Base-by-base conservation (phyloP, 2,329 filamentous ascomycete species). In the Annulohypoxylon truncatum region DNA sequence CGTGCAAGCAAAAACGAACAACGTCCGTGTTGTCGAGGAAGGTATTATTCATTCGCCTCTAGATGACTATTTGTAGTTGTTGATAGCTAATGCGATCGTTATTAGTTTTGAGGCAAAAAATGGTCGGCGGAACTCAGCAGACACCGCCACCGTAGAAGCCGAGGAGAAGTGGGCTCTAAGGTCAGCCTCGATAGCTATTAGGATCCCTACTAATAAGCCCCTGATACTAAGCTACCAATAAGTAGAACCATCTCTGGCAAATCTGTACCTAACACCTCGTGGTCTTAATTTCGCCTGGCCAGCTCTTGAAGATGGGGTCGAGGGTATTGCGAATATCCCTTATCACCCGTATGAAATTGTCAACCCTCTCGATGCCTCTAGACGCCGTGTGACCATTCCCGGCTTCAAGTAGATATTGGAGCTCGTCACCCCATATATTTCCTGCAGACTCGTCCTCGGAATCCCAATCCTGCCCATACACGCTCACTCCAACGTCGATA, bases 21-120 rank as follows among this genome's bases (percentile, higher is more conserved):
- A 96, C 77, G 81, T 97, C 68, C 88, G 92, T 61, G 85, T 96
- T 35, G 90, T 98, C 20, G 96, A 99, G 82, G 95, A 98, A 82
- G 92, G 92, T 90, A 82, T 62, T 76, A 72, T 42, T 55, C 18
- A 55, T 18, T 28, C 7, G 3, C 22, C 51, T 38, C 38, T 51
- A 22, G 22, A 48, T 12, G 9, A 7, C 12, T 31, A 2, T 53
- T 42, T 40, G 8, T 18, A n/a, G 38, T 28, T 47, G n/a, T 46
- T n/a, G 33, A 24, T 69, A 67, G 54, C 70, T 68, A 56, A 73
- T 29, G 40, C 57, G 12, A 50, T 55, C 44, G 28, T 22, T 38
- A 53, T 56, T 55, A 83, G 81, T 82, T 52, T 64, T 83, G 61
- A 77, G 81, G 66, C 79, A 81, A 69, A 83, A 83, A 72, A 79